Percentiles rank a stretch among this genome's conserved stretches.
Evolutionary conservation across 2,329 filamentous ascomycete genomes (phyloP).

Genomic region (Paraphaeosphaeria sporulosa): DNA sequence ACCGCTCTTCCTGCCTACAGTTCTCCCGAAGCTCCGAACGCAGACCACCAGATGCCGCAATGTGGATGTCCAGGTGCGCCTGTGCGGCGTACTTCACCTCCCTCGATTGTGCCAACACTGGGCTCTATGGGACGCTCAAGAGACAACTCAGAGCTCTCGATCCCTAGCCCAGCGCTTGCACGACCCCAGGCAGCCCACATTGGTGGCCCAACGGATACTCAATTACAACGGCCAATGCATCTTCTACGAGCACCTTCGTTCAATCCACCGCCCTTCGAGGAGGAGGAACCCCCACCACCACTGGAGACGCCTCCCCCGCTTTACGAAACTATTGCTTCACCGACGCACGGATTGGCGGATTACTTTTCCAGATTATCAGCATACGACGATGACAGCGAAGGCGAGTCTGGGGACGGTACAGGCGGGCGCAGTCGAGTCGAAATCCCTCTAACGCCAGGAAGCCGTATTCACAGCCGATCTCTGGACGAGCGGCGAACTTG

Average conservation of each 20-base stretch:
- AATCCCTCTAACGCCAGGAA: slow-evolving; percentile 69
- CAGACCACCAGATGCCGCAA: slow-evolving; percentile 52
- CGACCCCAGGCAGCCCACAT: slow-evolving; percentile 57
- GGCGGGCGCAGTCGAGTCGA: slow-evolving; percentile 55
- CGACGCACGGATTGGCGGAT: slow-evolving; percentile 75
- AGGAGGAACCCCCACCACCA: slow-evolving; percentile 77
- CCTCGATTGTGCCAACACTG: slow-evolving; percentile 63
- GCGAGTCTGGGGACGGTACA: slow-evolving; percentile 55
- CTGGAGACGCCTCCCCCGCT: slow-evolving; percentile 82
- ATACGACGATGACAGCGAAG: slow-evolving; percentile 67
- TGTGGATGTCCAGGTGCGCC: slow-evolving; percentile 75
- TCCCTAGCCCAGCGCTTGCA: slow-evolving; percentile 58
- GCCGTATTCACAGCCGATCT: slow-evolving; percentile 65
- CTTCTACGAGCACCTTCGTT: slow-evolving; percentile 83
- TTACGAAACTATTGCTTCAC: slow-evolving; percentile 82
- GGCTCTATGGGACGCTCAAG: slow-evolving; percentile 60
- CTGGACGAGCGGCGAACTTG: slow-evolving; percentile 69
- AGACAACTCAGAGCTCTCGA: slow-evolving; percentile 33
- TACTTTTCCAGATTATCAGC: slow-evolving; percentile 83
- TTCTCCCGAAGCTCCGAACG: slow-evolving; percentile 54
- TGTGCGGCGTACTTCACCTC: slow-evolving; percentile 55
- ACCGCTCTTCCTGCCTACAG: slow-evolving; percentile 85
- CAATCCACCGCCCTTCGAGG: slow-evolving; percentile 86
- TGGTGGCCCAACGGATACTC: slow-evolving; percentile 54
- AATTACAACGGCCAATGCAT: slow-evolving; percentile 77